Evolutionary conservation across 2,329 filamentous ascomycete genomes (phyloP), one percentile per base, ranked within the genome.

Genomic region (Aureobasidium sp.): DNA sequence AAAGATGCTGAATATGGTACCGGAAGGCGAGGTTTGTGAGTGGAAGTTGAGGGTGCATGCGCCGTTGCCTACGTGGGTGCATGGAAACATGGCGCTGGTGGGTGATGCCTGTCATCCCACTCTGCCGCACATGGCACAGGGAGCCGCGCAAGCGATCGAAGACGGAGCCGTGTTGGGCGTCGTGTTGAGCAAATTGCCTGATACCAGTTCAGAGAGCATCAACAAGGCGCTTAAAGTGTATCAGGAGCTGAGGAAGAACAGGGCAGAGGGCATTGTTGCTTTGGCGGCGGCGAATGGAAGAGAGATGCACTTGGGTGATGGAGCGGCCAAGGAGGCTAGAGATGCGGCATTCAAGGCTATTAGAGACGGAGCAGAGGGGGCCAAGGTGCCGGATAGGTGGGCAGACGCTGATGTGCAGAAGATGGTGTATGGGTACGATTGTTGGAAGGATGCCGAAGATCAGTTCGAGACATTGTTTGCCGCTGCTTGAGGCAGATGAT

Each of bases 11-110:
- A 76, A 84, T 64, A 75, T 84, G 17, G 84, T 87, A 0, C 84
- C 84, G 0, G 81, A 84, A 49, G 84, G 84, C n/a, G 84, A 85
- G 65, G 80, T 88, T 5, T 83, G 84, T 66, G 85, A 88, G 70
- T 89, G 86, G 83, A 85, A 84, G 66, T 74, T 89, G 48, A 76
- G 84, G 29, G 81, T 84, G 5, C 84, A 87, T 68, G 79, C 82
- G 41, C 84, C 84, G 0, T 72, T 89, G 5, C 80, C 81, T 0
- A 85, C 82, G 5, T 89, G 86, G 86, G 76, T 84, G 0, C 74
- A 82, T 41, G 79, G 79, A 12, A 76, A 73, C 12, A 74, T 78
- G 1, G 82, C 81, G 2, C 74, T 86, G 4, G 75, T 85, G 0
- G 83, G 83, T 22, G 84, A 86, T 68, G 81, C 83, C 1, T 84